These are phyloP conservation scores for Beauveria caledonica DNA, from an alignment of 2,329 filamentous ascomycete species.

Conservation along the genomic window DNA sequence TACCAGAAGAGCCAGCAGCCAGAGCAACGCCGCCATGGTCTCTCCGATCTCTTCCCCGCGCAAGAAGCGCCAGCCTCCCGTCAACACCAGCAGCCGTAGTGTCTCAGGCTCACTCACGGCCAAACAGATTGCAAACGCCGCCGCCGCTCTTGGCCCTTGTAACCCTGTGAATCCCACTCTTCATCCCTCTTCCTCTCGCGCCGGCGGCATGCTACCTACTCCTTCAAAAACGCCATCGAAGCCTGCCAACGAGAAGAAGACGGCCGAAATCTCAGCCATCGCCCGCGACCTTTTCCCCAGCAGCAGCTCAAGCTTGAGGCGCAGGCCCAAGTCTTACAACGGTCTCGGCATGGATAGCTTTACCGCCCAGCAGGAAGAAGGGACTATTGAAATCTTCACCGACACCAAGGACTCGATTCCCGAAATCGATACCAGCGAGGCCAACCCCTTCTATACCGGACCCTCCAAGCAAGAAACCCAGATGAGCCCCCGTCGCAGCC, in stretches of 20 bases:
- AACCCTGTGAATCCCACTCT: constrained; percentile 16
- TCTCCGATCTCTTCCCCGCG: constrained; percentile 39
- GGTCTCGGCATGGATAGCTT: constrained; percentile 51
- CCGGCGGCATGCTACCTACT: constrained; percentile 58
- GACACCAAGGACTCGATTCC: constrained; percentile 74
- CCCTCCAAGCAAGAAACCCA: constrained; percentile 25
- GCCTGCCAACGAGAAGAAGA: constrained; percentile 42
- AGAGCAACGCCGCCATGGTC: constrained; percentile 24
- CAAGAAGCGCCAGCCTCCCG: constrained; percentile 41
- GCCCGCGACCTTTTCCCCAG: constrained; percentile 56
- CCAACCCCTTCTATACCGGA: constrained; percentile 64
- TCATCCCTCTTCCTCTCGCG: constrained; percentile 19
- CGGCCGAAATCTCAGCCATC: constrained; percentile 43
- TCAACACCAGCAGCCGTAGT: constrained; percentile 37
- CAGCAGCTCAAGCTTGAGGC: constrained; percentile 50
- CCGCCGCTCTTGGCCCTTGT: constrained; percentile 32
- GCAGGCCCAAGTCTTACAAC: constrained; percentile 45
- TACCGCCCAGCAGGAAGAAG: constrained; percentile 44
- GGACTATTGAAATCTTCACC: constrained; percentile 64
- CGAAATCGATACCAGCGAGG: constrained; percentile 52
- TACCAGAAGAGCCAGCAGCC: constrained; percentile 23
- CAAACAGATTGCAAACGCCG: constrained; percentile 34
- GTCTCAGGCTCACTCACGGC: constrained; percentile 37
- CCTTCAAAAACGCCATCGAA: constrained; percentile 72
- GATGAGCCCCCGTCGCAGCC: constrained; percentile 43